A percentile compares a stretch with the other conserved stretches of the same genome.
Conservation (phyloP, 1,139 yeast genomes). For the Scheffersomyces cryptocercus region DNA sequence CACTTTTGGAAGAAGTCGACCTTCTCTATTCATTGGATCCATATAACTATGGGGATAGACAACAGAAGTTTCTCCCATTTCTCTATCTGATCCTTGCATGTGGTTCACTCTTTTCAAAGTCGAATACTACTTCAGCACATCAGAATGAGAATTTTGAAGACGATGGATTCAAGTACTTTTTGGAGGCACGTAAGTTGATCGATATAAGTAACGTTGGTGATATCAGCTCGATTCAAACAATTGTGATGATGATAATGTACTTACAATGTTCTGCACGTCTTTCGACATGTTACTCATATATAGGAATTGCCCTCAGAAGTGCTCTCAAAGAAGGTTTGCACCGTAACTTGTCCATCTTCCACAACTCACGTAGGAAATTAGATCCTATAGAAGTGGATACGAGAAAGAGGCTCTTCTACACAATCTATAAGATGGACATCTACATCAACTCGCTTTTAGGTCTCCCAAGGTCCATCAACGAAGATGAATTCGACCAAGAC, state of each 20-base stretch:
- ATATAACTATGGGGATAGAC: constrained; percentile 66
- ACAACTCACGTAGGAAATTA: constrained; percentile 50
- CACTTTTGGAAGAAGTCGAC: constrained; percentile 61
- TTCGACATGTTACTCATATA: constrained; percentile 87
- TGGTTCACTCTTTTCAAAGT: constrained; percentile 69
- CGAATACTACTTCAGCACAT: constrained; percentile 34
- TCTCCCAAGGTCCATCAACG: constrained; percentile 71
- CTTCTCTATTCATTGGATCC: constrained; percentile 63
- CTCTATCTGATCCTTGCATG: constrained; percentile 59
- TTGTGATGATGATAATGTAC: constrained; percentile 71
- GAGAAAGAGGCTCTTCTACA: constrained; percentile 82
- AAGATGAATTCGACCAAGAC: constrained; percentile 87
- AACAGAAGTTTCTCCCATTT: constrained; percentile 74
- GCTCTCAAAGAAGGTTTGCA: constrained; percentile 89
- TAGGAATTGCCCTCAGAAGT: constrained; percentile 88
- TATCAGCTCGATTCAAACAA: constrained; percentile 61
- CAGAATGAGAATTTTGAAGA: constrained; percentile 56
- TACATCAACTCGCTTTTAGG: constrained; percentile 90
- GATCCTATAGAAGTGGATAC: constrained; percentile 86
- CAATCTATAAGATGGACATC: constrained; percentile 88
- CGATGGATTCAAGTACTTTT: constrained; percentile 81
- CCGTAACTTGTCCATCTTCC: constrained; percentile 60
- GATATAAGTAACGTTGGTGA: constrained; percentile 57
- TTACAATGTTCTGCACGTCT: constrained; percentile 88
- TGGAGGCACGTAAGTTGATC: constrained; percentile 76